phyloP scores from a whole-genome alignment of 495 filamentous ascomycete species.

The Podospora didyma region DNA sequence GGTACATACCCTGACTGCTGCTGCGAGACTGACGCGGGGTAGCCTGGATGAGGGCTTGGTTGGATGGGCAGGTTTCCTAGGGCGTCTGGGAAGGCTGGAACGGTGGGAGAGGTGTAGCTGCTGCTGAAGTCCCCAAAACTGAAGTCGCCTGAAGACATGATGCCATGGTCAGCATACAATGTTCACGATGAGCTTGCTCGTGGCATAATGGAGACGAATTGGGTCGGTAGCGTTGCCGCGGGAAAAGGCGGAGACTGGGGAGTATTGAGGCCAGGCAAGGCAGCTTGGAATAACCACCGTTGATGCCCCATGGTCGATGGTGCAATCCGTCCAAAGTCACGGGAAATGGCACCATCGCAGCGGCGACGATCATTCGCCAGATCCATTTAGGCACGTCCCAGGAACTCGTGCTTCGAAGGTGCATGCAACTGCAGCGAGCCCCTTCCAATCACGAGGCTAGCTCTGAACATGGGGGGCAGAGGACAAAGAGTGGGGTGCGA shows the following conservation, averaged over 20 bases:
- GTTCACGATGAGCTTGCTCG: neutral
- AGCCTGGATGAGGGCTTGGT: slow-evolving; percentile 34
- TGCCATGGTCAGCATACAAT: slow-evolving; percentile 33
- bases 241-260: slow-evolving; percentile 27
- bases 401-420: slow-evolving; percentile 9
- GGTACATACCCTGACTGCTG: slow-evolving; percentile 41
- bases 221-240: slow-evolving; percentile 19
- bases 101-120: slow-evolving; percentile 44
- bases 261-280: slow-evolving; percentile 17
- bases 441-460: slow-evolving; percentile 22
- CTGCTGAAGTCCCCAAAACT: slow-evolving; percentile 43
- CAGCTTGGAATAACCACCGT: slow-evolving; percentile 19
- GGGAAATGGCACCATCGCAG: slow-evolving; percentile 39
- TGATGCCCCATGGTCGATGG: slow-evolving; percentile 32
- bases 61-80: slow-evolving; percentile 45
- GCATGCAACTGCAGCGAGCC: slow-evolving; percentile 15
- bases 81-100: slow-evolving; percentile 39
- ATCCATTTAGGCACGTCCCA: slow-evolving; percentile 21
- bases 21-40: slow-evolving; percentile 33
- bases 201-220: slow-evolving; percentile 5
- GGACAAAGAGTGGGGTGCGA: slow-evolving; percentile 16
- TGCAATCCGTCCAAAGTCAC: slow-evolving; percentile 35
- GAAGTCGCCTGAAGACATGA: slow-evolving; percentile 50
- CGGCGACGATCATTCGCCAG: slow-evolving; percentile 35
- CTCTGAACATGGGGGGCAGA: slow-evolving; percentile 17